Percentiles rank a stretch among this genome's conserved stretches.
Conservation (phyloP, 2,329 filamentous ascomycete species). For the Fusarium globosum region DNA sequence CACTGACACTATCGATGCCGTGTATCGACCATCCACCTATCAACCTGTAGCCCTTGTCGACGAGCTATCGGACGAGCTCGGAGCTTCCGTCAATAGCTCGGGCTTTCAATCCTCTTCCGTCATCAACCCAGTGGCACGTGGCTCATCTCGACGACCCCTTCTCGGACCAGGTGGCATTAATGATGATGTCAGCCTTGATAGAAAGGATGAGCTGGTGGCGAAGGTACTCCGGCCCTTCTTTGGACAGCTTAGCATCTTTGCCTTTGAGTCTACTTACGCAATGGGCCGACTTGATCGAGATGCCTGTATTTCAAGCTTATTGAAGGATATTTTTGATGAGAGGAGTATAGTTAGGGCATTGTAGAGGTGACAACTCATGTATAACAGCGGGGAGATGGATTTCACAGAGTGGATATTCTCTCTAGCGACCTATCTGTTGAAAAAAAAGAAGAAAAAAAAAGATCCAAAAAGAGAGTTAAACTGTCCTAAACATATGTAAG, state of each 20-base stretch:
- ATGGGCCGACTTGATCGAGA: constrained; percentile 78
- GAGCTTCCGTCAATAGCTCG: constrained; percentile 54
- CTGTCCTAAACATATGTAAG: neutral
- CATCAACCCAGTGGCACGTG: constrained; percentile 50
- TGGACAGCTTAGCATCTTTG: constrained; percentile 88
- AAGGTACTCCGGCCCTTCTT: constrained; percentile 89
- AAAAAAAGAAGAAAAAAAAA: neutral
- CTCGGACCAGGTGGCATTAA: constrained; percentile 64
- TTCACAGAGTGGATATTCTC: constrained; percentile 30
- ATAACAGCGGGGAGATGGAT: constrained; percentile 1
- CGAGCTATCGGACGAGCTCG: constrained; percentile 82
- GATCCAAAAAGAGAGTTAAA: constrained; percentile 6
- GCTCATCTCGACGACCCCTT: constrained; percentile 59
- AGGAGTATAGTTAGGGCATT: constrained; percentile 72
- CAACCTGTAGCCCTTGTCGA: constrained; percentile 83
- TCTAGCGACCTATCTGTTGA: constrained; percentile 11
- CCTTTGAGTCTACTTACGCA: constrained; percentile 92
- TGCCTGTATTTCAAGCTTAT: constrained; percentile 70
- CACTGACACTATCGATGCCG: constrained; percentile 94
- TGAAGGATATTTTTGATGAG: constrained; percentile 85
- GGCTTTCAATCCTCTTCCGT: constrained; percentile 51
- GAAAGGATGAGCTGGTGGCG: constrained; percentile 75
- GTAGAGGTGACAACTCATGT: constrained; percentile 46
- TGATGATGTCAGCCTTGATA: constrained; percentile 67
- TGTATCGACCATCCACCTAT: constrained; percentile 80